phyloP scores from a whole-genome alignment of 805 yeast species.

The Starmera quercuum region DNA sequence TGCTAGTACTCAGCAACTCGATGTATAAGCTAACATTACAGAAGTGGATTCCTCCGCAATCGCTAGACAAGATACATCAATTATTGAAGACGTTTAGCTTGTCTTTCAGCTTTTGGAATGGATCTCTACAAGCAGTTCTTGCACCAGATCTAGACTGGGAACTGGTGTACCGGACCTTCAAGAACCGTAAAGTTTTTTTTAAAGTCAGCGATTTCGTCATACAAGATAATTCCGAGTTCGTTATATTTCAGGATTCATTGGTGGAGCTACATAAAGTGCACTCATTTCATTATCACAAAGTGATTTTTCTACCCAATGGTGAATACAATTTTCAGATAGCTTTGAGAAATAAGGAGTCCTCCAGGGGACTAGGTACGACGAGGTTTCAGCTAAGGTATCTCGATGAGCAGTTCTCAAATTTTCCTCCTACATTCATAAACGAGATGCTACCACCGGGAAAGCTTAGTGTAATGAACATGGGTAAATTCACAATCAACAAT shows the following conservation, averaged over 20 bases:
- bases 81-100: slow-evolving; percentile 1
- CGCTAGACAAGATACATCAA: background rate
- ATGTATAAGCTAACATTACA: slow-evolving; percentile 33
- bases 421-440: slow-evolving; percentile 49
- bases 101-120: slow-evolving; percentile 24
- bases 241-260: background rate
- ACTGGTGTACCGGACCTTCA: slow-evolving; percentile 40
- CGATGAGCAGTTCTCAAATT: slow-evolving; percentile 22
- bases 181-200: slow-evolving; percentile 46
- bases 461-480: slow-evolving; percentile 43
- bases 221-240: slow-evolving; percentile 6
- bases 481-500: slow-evolving; percentile 31
- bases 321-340: slow-evolving; percentile 14
- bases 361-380: slow-evolving; percentile 47
- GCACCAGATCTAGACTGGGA: slow-evolving; percentile 32
- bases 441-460: slow-evolving; percentile 49
- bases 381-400: slow-evolving; percentile 37
- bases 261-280: slow-evolving; percentile 4
- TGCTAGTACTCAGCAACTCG: slow-evolving; percentile 44
- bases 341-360: slow-evolving; percentile 1
- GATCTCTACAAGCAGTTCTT: slow-evolving; percentile 28
- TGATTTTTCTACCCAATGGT: slow-evolving; percentile 10
- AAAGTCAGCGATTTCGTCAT: slow-evolving; percentile 32
- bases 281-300: slow-evolving; percentile 5
- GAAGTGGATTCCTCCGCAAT: slow-evolving; percentile 23